These are phyloP conservation scores for Botrytis deweyae DNA, from an alignment of 2,329 filamentous ascomycete species.

Conservation along the genomic window DNA sequence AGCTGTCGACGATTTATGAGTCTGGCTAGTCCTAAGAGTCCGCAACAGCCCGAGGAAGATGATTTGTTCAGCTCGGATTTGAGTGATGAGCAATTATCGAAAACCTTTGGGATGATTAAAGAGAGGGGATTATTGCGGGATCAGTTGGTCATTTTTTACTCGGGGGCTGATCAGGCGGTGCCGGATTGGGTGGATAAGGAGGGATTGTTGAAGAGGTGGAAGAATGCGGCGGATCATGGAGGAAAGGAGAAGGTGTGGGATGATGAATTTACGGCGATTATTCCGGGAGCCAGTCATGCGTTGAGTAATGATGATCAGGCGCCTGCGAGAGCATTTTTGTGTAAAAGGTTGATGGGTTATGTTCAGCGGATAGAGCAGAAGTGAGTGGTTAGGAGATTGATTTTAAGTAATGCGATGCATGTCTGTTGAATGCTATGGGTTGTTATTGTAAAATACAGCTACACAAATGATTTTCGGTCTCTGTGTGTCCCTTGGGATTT, in stretches of 20 bases:
- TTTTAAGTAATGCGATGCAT: background rate
- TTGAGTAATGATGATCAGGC: conserved; percentile 49
- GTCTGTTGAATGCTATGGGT: background rate
- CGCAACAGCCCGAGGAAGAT: conserved; percentile 54
- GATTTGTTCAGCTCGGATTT: conserved; percentile 67
- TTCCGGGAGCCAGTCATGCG: conserved; percentile 50
- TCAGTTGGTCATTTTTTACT: conserved; percentile 46
- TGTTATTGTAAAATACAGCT: background rate
- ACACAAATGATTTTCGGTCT: background rate
- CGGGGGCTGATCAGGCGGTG: conserved; percentile 47
- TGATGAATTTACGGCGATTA: conserved; percentile 47
- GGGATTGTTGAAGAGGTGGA: conserved; percentile 45
- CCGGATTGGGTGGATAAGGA: conserved; percentile 47
- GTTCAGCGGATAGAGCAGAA: conserved; percentile 6
- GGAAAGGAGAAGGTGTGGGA: conserved; percentile 46
- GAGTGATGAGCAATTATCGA: conserved; percentile 46
- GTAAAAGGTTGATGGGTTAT: conserved; percentile 27
- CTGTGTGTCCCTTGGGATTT: background rate
- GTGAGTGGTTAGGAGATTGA: background rate
- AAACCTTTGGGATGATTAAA: conserved; percentile 55
- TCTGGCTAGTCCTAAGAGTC: conserved; percentile 49
- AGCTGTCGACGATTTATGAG: conserved; percentile 43
- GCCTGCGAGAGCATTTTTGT: conserved; percentile 38
- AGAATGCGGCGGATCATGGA: conserved; percentile 42
- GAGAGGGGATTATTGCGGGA: conserved; percentile 25